Conservation (phyloP, 495 filamentous ascomycete genomes). For the Penicillium flavigenum region DNA sequence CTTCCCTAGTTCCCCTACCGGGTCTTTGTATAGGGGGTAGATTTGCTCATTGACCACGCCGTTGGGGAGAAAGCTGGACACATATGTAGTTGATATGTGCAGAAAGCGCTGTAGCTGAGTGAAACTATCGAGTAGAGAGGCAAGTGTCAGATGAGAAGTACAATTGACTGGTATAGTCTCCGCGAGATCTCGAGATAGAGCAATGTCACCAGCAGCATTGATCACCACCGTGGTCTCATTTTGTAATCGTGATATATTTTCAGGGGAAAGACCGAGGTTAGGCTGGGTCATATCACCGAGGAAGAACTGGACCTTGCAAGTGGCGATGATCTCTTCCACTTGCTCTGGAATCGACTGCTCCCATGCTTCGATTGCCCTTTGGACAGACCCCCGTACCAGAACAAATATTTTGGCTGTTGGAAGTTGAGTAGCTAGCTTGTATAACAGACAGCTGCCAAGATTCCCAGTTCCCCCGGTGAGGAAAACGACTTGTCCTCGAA, state of each 20-base stretch:
- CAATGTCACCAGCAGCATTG: constrained; percentile 20
- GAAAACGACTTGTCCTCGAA: constrained; percentile 22
- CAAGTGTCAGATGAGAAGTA: constrained; percentile 2
- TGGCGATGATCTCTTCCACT: constrained; percentile 21
- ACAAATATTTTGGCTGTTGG: constrained; percentile 23
- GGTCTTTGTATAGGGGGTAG: constrained; percentile 6
- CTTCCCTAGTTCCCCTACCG: neutral
- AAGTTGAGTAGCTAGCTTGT: constrained; percentile 24
- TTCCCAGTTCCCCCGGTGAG: constrained; percentile 27
- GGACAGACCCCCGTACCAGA: constrained; percentile 13
- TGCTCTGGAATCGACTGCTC: constrained; percentile 23
- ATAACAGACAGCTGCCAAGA: constrained; percentile 26
- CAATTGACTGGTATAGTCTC: constrained; percentile 18
- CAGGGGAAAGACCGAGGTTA: constrained; percentile 8
- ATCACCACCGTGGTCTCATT: constrained; percentile 18
- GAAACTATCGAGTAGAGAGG: constrained; percentile 10
- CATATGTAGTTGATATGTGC: constrained; percentile 19
- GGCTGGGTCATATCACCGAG: constrained; percentile 21
- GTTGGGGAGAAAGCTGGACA: constrained; percentile 15
- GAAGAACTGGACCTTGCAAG: constrained; percentile 18
- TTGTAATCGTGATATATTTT: constrained; percentile 5
- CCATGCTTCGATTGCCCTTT: constrained; percentile 18
- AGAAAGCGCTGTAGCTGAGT: constrained; percentile 10
- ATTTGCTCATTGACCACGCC: constrained; percentile 16
- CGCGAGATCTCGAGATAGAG: constrained; percentile 12